phyloP scores from a whole-genome alignment of 2,329 filamentous ascomycete genomes.

The Huntiella decipiens region DNA sequence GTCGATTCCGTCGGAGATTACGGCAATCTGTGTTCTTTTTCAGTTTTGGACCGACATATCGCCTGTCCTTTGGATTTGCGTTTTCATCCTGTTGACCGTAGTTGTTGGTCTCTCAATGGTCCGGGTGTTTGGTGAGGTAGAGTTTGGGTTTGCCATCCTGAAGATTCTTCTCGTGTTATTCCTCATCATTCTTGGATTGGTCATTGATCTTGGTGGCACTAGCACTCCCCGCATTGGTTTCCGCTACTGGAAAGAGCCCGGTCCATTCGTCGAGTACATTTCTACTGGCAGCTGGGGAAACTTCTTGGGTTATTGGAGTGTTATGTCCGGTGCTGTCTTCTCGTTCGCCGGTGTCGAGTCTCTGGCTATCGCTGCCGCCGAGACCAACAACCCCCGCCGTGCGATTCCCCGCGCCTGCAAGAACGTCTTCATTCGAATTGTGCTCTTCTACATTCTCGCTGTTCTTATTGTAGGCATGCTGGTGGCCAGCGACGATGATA shows the following conservation, averaged over 20 bases:
- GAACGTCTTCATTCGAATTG: constrained; percentile 37
- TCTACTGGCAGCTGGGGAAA: constrained; percentile 35
- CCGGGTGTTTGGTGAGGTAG: constrained; percentile 40
- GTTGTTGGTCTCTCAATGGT: constrained; percentile 19
- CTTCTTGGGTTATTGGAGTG: constrained; percentile 48
- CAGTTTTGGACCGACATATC: constrained; percentile 43
- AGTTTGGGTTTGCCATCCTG: constrained; percentile 31
- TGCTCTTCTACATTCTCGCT: constrained; percentile 43
- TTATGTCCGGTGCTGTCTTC: constrained; percentile 44
- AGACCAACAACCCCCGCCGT: constrained; percentile 34
- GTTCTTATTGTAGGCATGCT: constrained; percentile 55
- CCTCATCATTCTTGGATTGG: constrained; percentile 40
- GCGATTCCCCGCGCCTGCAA: constrained; percentile 36
- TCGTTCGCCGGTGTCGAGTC: constrained; percentile 48
- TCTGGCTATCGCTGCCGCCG: constrained; percentile 42
- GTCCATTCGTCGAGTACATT: constrained; percentile 49
- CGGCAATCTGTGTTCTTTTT: constrained; percentile 42
- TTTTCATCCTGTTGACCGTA: constrained; percentile 32
- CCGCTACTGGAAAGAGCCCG: constrained; percentile 49
- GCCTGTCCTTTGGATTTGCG: constrained; percentile 25
- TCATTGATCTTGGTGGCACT: constrained; percentile 44
- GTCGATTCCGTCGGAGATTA: constrained; percentile 40
- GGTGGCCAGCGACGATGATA: constrained; percentile 33
- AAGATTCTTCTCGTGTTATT: constrained; percentile 43
- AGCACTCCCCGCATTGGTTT: constrained; percentile 43